phyloP scores from a whole-genome alignment of 2,329 filamentous ascomycete species.

The Phialocephala subalpina region DNA sequence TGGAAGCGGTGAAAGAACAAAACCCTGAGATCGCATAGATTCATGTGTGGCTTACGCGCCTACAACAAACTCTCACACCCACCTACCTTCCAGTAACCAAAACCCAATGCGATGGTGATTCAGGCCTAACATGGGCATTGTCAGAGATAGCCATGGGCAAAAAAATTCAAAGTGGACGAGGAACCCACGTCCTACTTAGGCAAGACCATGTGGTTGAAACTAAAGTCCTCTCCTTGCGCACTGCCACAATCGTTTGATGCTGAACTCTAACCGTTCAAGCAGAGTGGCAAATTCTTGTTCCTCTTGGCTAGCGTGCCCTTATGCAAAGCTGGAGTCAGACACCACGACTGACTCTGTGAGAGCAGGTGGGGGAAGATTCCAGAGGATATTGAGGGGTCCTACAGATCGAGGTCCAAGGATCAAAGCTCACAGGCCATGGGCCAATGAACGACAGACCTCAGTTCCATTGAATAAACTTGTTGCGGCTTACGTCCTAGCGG shows the following conservation, averaged over 20 bases:
- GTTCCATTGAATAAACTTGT: constrained; percentile 13
- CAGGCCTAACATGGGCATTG: not conserved
- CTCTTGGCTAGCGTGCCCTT: not conserved
- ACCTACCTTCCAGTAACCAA: not conserved
- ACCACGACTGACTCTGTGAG: constrained; percentile 1
- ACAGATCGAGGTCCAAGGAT: constrained; percentile 16
- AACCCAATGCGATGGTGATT: not conserved
- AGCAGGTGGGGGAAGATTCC: constrained; percentile 1
- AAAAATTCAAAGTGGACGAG: not conserved
- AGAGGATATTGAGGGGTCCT: not conserved
- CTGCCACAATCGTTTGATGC: constrained; percentile 6
- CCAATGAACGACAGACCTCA: constrained; percentile 3
- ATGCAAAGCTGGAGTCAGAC: constrained; percentile 1
- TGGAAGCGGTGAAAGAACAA: constrained; percentile 54
- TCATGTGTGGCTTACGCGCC: constrained; percentile 13
- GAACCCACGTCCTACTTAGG: not conserved
- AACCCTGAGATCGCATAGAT: constrained; percentile 43
- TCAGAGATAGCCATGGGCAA: not conserved
- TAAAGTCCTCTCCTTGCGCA: not conserved
- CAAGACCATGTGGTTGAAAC: not conserved
- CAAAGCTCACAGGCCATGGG: constrained; percentile 18
- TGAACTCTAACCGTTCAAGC: not conserved
- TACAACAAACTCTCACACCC: not conserved
- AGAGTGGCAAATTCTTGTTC: constrained; percentile 8
- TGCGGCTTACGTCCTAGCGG: constrained; percentile 13